These are phyloP conservation scores for Triticum monococcum DNA, from an alignment of 176 grass and related monocot genomes.

Conservation along the genomic window DNA sequence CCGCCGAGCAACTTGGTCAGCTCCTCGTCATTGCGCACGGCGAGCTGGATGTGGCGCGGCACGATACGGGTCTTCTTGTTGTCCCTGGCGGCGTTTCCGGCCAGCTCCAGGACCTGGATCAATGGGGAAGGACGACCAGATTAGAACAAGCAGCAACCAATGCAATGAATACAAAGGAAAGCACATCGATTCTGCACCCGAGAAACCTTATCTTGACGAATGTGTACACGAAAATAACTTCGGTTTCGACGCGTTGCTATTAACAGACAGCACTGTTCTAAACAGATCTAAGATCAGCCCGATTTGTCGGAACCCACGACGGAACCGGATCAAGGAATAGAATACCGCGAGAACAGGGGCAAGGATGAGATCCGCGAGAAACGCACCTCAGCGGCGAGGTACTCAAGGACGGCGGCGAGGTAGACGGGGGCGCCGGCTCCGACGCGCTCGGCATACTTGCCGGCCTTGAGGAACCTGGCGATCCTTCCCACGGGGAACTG, in stretches of 20 bases:
- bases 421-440: constrained; percentile 62
- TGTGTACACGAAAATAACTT: too few species aligned
- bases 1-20: constrained; percentile 71
- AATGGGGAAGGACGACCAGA: not conserved
- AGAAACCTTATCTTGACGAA: not conserved
- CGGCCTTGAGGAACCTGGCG: constrained; percentile 87
- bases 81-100: constrained; percentile 74
- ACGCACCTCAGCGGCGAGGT: constrained; percentile 62
- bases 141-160: not conserved
- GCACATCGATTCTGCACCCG: not conserved
- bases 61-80: constrained; percentile 96
- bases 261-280: not conserved
- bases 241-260: fast-evolving
- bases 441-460: constrained; percentile 79
- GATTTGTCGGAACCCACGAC: fast-evolving
- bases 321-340: not conserved
- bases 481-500: constrained; percentile 93
- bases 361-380: not conserved
- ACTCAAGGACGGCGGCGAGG: constrained; percentile 68
- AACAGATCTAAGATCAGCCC: not conserved
- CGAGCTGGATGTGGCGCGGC: constrained; percentile 85
- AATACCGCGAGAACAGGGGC: not conserved
- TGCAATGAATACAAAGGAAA: not conserved
- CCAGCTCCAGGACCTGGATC: constrained; percentile 65
- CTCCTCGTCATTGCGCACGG: constrained; percentile 79